Evolutionary conservation across 2,329 filamentous ascomycete genomes (phyloP), one percentile per base, ranked within the genome.

Genomic region (Pseudonectria buxi): DNA sequence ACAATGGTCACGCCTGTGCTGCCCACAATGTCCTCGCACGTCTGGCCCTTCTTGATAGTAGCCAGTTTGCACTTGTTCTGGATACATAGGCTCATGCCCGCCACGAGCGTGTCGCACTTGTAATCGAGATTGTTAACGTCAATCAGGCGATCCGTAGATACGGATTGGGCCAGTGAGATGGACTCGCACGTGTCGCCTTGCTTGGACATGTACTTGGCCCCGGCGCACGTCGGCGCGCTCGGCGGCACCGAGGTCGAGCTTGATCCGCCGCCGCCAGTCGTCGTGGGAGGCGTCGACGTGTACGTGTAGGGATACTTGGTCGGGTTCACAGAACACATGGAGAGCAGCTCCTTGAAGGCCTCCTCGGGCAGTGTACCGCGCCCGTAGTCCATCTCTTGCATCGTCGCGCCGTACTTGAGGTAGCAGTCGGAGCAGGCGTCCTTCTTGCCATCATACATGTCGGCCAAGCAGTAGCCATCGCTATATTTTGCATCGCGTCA

Each of bases 171-270:
- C 9, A 14, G 9, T 14, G 35, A 28, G 22, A 37, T 37, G 3
- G 35, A 33, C 24, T 37, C 35, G n/a, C 35, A 37, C 1, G 30
- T 37, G 16, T 37, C 30, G 10, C 9, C 30, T 15, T 27, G 9
- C 26, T 37, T 15, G 18, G 16, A 29, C 10, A 24, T 37, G 30
- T 24, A 18, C 3, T 26, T 37, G 9, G 15, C 14, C 25, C 35
- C 35, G 18, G 15, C n/a, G 15, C 29, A 32, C 14, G 35, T 28
- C 11, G 35, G 30, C 24, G 15, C 4, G 12, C 29, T 12, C 14
- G 29, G 30, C 10, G 27, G 9, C n/a, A 18, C 24, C 10, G 35
- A 32, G 7, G 35, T 32, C 14, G 28, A 22, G 24, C 9, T 14
- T 9, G 18, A 9, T 22, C 18, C 18, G 18, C 18, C 18, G 18